These are phyloP conservation scores for Pythium rhizo-oryzae DNA, from an alignment of 352 stramenopile genomes.

Conservation along the genomic window DNA sequence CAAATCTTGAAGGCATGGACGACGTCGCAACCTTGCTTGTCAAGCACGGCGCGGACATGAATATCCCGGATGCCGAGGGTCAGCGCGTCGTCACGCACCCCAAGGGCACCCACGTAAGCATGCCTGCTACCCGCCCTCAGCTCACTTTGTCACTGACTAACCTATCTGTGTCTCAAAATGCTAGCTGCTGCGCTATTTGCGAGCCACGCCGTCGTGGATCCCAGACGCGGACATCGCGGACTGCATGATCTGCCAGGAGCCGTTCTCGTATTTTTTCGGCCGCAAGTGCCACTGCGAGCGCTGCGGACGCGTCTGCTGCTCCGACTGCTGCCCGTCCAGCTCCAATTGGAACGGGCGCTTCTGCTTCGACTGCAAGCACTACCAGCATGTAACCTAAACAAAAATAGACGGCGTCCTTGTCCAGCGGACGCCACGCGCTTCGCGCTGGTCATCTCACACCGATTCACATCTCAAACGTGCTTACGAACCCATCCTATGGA, in stretches of 20 bases:
- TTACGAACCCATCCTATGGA: neutral
- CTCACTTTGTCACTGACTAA: neutral
- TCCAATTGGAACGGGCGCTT: conserved; percentile 74
- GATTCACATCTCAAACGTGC: too few species aligned
- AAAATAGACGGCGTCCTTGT: conserved; percentile 1
- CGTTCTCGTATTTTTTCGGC: conserved; percentile 74
- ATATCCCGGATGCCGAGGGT: conserved; percentile 60
- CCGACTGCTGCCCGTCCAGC: conserved; percentile 66
- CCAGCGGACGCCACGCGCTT: neutral
- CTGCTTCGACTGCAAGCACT: conserved; percentile 82
- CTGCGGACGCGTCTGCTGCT: conserved; percentile 78
- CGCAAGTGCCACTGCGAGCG: conserved; percentile 75
- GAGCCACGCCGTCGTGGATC: conserved; percentile 66
- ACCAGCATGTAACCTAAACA: conserved; percentile 50
- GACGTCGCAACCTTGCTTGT: conserved; percentile 62
- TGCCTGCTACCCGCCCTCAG: neutral
- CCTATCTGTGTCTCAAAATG: neutral
- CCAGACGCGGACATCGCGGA: conserved; percentile 49
- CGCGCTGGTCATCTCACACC: too few species aligned
- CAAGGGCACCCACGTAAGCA: conserved; percentile 63
- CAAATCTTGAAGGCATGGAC: conserved; percentile 50
- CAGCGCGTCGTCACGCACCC: conserved; percentile 55
- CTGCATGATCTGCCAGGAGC: conserved; percentile 78
- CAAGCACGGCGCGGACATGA: conserved; percentile 70
- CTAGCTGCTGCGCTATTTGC: conserved; percentile 58